Conservation (phyloP, 2,329 filamentous ascomycete genomes). For the Graphilbum fragrans region DNA sequence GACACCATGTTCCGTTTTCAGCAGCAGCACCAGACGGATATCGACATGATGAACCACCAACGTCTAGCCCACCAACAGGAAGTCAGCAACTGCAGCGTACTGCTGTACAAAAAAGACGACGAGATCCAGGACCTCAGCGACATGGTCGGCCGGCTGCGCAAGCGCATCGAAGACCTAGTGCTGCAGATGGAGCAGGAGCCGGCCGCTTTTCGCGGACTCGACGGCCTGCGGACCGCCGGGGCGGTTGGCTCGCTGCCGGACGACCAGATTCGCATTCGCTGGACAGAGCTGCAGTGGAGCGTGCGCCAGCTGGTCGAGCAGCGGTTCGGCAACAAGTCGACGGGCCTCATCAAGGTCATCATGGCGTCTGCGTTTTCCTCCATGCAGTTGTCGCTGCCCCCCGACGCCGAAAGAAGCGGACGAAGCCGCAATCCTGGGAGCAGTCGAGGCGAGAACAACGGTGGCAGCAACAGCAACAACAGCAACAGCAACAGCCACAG, state of each 20-base stretch:
- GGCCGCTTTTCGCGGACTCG: neutral
- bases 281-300: constrained; percentile 4
- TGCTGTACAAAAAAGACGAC: constrained; percentile 3
- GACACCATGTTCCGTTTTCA: no score
- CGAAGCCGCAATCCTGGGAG: no score
- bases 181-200: constrained; percentile 1
- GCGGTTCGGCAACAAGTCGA: no score
- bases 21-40: no score
- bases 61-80: constrained; percentile 3
- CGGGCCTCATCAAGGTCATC: no score
- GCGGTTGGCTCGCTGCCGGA: constrained; percentile 3
- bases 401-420: neutral
- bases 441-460: no score
- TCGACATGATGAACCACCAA: no score
- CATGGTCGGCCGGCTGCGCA: constrained; percentile 4
- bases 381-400: neutral
- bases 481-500: no score
- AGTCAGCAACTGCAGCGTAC: neutral
- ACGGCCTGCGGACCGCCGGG: neutral
- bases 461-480: no score
- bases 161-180: constrained; percentile 3
- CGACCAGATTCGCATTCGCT: constrained; percentile 3
- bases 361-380: neutral
- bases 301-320: constrained; percentile 5
- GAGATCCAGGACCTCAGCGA: constrained; percentile 1